A percentile compares a stretch with the other conserved stretches of the same genome.
These are phyloP conservation scores for Chytridium lagenaria DNA, from an alignment of 371 early-diverging fungal species.

Conservation along the genomic window DNA sequence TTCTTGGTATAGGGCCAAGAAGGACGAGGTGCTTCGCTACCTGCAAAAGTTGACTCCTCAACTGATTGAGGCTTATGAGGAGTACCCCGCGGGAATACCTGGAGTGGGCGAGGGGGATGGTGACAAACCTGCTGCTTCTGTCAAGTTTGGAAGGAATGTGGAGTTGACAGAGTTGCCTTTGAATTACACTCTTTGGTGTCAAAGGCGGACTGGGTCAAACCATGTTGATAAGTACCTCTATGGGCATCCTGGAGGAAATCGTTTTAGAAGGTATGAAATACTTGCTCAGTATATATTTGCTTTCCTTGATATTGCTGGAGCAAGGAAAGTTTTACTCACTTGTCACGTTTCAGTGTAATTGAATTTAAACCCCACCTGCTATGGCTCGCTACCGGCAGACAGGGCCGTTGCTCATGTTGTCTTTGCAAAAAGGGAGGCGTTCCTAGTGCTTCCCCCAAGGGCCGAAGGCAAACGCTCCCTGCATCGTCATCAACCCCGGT, in stretches of 20 bases:
- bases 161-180: constrained; percentile 9
- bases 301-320: background rate
- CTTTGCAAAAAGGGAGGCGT: background rate
- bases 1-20: background rate
- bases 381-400: background rate
- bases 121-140: background rate
- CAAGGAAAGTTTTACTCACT: background rate
- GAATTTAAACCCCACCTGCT: constrained; percentile 23
- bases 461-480: background rate
- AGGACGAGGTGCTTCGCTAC: background rate
- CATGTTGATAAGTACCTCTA: constrained; percentile 28
- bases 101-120: background rate
- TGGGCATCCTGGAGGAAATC: constrained; percentile 17
- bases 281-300: background rate
- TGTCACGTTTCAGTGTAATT: constrained; percentile 10
- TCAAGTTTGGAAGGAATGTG: background rate
- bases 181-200: constrained; percentile 15
- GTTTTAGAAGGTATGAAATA: constrained; percentile 20
- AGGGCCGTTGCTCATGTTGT: background rate
- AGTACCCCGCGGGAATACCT: background rate
- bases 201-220: background rate
- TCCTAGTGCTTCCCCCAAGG: too few species aligned
- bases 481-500: background rate
- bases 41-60: background rate
- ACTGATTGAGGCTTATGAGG: background rate